These are phyloP conservation scores for Poronia punctata DNA, from an alignment of 495 filamentous ascomycete species.

Conservation along the genomic window DNA sequence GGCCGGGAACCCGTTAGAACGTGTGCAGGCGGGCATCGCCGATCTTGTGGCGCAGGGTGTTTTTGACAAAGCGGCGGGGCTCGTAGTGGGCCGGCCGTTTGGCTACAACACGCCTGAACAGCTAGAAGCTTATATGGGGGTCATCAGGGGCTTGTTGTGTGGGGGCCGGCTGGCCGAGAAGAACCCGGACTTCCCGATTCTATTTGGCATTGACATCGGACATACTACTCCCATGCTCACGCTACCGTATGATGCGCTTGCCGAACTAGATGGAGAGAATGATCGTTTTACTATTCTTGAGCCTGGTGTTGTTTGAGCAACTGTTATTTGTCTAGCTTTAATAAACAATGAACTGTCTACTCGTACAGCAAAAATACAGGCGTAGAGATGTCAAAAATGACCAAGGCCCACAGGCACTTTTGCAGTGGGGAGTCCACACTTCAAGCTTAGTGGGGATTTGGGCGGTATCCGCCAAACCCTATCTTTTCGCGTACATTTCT, in stretches of 20 bases:
- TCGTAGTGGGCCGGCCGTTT: slow-evolving; percentile 28
- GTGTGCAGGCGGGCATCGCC: slow-evolving; percentile 19
- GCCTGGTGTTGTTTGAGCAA: slow-evolving; percentile 20
- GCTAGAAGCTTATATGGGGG: slow-evolving; percentile 13
- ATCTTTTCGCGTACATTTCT: too few relatives aligned
- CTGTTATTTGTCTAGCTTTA: too few relatives aligned
- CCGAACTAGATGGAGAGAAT: slow-evolving; percentile 20
- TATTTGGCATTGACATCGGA: slow-evolving; percentile 28
- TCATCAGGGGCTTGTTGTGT: slow-evolving; percentile 18
- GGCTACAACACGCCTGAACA: slow-evolving; percentile 17
- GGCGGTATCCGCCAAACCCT: too few relatives aligned
- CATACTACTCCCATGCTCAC: slow-evolving; percentile 31
- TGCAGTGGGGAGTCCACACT: too few relatives aligned
- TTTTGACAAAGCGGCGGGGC: slow-evolving; percentile 22
- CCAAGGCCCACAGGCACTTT: too few relatives aligned
- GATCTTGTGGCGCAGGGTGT: slow-evolving; percentile 29
- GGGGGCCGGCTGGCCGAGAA: slow-evolving; percentile 14
- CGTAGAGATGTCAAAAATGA: too few relatives aligned
- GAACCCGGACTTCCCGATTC: slow-evolving; percentile 21
- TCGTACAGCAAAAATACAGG: too few relatives aligned
- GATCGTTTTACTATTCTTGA: slow-evolving; percentile 29
- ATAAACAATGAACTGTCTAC: too few relatives aligned
- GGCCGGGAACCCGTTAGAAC: slow-evolving; percentile 14
- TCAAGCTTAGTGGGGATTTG: too few relatives aligned
- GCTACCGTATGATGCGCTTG: slow-evolving; percentile 22